Base-by-base conservation (phyloP, 2,329 filamentous ascomycete genomes). In the Fusarium scirpi region DNA sequence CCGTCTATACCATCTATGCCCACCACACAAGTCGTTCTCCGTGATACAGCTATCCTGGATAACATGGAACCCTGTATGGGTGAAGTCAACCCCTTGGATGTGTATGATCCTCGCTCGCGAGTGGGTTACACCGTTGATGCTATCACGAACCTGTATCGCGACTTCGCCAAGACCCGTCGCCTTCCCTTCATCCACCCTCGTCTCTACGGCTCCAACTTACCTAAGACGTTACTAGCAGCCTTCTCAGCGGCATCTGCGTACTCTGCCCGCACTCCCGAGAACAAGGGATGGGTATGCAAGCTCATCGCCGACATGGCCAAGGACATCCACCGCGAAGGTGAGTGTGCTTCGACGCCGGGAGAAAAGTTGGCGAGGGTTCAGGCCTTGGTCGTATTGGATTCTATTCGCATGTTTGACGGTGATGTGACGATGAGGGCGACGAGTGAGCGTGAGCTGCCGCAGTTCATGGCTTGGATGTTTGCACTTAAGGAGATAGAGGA, bases 321-420 rank as follows among this genome's bases (percentile, higher is more conserved):
- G 24, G 79, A 81, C 41, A 76, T 84, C 18, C 78, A 79, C 62
- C 72, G 76, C 41, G 78, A 80, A 43, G 79, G 78, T 11, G 77
- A 80, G 65, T 66, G 62, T 16, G 76, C 76, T 9, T 63, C 61
- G 8, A 79, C 78, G 5, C 76, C 76, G 1, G 63, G 72, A 2
- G 81, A 84, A 44, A 83, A 81, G 74, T 75, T 85, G 29, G 82
- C 82, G 6, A 77, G 82, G 15, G 77, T 82, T 6, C 83, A 85
- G 69, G 83, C 82, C 2, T 75, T 84, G 20, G 62, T 82, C 18
- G 65, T 83, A 15, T 73, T 83, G 30, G 81, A 84, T 63, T 75
- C 78, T 3, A 81, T 85, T 38, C 78, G 82, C 44, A 76, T 83
- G 64, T 81, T 84, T 54, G 82, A 84, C 43, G 83, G 82, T 0